These are phyloP conservation scores for Sporobolomyces phaffii DNA, from an alignment of 768 basidiomycete species.

Conservation along the genomic window DNA sequence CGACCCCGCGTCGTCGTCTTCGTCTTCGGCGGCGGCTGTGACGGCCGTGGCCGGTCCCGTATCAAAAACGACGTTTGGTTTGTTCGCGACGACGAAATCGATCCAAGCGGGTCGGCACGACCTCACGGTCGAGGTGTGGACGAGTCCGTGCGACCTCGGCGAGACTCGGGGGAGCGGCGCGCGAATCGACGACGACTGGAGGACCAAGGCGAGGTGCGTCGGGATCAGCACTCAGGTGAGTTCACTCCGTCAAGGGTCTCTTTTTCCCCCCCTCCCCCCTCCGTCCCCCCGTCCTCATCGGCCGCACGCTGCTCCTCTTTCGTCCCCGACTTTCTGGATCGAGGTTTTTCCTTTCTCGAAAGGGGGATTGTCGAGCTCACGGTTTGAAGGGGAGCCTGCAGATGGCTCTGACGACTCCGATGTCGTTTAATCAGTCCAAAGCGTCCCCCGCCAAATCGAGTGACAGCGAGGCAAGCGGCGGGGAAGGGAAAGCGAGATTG, in stretches of 20 bases:
- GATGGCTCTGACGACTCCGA: slow-evolving; percentile 25
- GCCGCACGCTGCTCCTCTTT: no score
- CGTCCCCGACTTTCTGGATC: neutral
- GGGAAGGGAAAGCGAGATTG: slow-evolving; percentile 4
- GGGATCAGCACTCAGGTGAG: slow-evolving; percentile 35
- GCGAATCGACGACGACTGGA: neutral
- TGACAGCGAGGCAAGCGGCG: neutral
- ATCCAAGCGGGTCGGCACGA: slow-evolving; percentile 29
- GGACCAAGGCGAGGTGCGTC: slow-evolving; percentile 13
- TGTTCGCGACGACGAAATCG: slow-evolving; percentile 17
- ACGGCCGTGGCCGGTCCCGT: no score
- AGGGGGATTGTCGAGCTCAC: no score
- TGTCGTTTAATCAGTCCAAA: slow-evolving; percentile 17
- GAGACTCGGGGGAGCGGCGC: neutral
- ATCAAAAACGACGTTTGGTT: slow-evolving; percentile 11
- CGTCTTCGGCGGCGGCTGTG: no score
- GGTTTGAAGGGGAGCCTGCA: no score
- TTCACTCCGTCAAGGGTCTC: no score
- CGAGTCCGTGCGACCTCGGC: slow-evolving; percentile 8
- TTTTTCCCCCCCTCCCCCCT: no score
- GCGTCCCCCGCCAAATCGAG: neutral
- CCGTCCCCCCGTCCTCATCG: no score
- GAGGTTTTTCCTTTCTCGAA: neutral
- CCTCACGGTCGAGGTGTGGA: slow-evolving; percentile 34
- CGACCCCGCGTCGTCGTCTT: neutral